Percentiles rank a stretch among this genome's conserved stretches.
Evolutionary conservation across 208 protist species (phyloP).

Genomic region (Acanthamoeba castellanii): DNA sequence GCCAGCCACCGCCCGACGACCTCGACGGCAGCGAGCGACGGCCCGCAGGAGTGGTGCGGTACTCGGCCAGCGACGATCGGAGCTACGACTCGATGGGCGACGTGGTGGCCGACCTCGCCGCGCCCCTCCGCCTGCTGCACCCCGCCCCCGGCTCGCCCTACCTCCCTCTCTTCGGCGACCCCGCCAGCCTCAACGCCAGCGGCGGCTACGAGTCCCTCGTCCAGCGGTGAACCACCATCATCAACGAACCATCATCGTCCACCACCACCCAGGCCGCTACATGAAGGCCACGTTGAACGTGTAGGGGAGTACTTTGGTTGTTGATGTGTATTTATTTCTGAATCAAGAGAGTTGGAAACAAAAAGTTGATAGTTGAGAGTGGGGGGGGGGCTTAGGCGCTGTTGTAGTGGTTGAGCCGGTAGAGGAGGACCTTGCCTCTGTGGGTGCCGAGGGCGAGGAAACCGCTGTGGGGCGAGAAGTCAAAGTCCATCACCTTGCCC

Average conservation of each 20-base stretch:
- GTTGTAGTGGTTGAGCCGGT: slow-evolving; percentile 75
- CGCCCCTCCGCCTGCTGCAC: background rate
- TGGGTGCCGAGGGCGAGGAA: slow-evolving; percentile 76
- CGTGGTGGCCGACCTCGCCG: slow-evolving; percentile 50
- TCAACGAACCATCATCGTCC: too few species aligned
- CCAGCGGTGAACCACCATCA: background rate
- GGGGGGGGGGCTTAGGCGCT: background rate
- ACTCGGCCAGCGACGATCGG: slow-evolving; percentile 14
- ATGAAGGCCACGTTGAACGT: too few species aligned
- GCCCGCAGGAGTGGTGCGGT: background rate
- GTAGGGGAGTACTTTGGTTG: too few species aligned
- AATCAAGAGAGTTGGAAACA: background rate
- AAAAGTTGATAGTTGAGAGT: background rate
- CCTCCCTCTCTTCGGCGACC: background rate
- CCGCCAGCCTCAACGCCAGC: background rate
- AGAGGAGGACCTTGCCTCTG: slow-evolving; percentile 75
- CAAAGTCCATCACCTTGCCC: slow-evolving; percentile 24
- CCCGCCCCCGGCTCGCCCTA: slow-evolving; percentile 35
- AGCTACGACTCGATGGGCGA: slow-evolving; percentile 33
- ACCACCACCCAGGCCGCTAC: too few species aligned
- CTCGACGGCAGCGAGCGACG: background rate
- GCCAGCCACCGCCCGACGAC: background rate
- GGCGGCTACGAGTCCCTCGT: slow-evolving; percentile 60
- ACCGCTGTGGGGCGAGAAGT: slow-evolving; percentile 68
- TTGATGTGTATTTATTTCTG: too few species aligned